Conservation (phyloP, 495 filamentous ascomycete species). For the Polyplosphaeria fusca region DNA sequence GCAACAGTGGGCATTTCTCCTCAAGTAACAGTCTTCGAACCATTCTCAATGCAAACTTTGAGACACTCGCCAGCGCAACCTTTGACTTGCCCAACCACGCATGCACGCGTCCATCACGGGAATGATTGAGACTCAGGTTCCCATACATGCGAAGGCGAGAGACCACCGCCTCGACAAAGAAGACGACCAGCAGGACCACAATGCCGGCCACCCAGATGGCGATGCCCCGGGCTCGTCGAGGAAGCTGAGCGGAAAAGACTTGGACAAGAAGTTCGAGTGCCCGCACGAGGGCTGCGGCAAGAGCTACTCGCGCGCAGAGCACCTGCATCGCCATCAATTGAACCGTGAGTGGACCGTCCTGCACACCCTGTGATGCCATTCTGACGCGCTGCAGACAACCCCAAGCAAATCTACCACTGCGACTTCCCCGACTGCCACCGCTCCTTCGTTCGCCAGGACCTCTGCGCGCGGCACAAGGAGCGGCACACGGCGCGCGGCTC, state of each 20-base stretch:
- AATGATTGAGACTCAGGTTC: too few species aligned
- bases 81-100: too few species aligned
- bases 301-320: conserved; percentile 94
- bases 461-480: conserved; percentile 90
- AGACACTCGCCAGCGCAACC: too few species aligned
- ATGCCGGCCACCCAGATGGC: conserved; percentile 23
- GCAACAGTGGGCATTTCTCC: too few species aligned
- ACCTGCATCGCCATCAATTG: conserved; percentile 93
- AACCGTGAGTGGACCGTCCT: conserved; percentile 63
- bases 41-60: too few species aligned
- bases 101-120: too few species aligned
- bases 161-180: conserved; percentile 28
- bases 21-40: too few species aligned
- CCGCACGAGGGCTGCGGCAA: conserved; percentile 86
- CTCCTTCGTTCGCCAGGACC: conserved; percentile 89
- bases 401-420: conserved; percentile 94
- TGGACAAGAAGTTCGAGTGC: conserved; percentile 95
- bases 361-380: not conserved
- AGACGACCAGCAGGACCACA: conserved; percentile 17
- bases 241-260: conserved; percentile 80
- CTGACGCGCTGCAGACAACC: conserved; percentile 54
- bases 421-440: conserved; percentile 89
- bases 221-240: conserved; percentile 45
- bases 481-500: conserved; percentile 95
- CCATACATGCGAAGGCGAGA: too few species aligned